Evolutionary conservation across 306 rosid species (phyloP).

Genomic region (Sphenostylis stenocarpa): DNA sequence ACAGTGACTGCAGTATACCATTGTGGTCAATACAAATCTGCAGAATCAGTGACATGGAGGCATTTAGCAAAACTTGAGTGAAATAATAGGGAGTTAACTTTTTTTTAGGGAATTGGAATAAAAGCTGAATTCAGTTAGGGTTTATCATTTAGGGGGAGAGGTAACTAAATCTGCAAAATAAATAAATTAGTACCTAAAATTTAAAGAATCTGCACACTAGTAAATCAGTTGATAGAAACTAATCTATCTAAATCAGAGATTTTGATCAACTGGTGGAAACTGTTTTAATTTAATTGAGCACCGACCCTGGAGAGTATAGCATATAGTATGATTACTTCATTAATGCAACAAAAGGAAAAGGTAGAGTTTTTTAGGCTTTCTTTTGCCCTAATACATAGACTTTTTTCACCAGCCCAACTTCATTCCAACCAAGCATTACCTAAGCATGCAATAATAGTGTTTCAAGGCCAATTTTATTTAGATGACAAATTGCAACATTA

Average conservation of each 20-base stretch:
- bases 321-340: slow-evolving; percentile 1
- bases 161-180: background rate
- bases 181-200: background rate
- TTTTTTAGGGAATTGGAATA: background rate
- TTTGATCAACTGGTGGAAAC: background rate
- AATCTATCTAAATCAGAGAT: background rate
- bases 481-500: background rate
- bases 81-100: background rate
- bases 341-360: background rate
- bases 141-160: background rate
- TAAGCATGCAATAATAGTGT: background rate
- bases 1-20: slow-evolving; percentile 33
- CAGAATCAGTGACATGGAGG: background rate
- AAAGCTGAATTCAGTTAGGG: background rate
- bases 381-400: background rate
- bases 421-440: background rate
- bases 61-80: background rate
- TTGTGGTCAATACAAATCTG: background rate
- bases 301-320: background rate
- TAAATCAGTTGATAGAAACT: background rate
- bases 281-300: background rate
- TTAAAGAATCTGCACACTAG: no score
- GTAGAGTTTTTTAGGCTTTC: background rate
- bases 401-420: background rate
- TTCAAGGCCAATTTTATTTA: background rate